Evolutionary conservation across 2,329 filamentous ascomycete species (phyloP), one percentile per base, ranked within the genome.

Genomic region (Fusarium vanettenii): DNA sequence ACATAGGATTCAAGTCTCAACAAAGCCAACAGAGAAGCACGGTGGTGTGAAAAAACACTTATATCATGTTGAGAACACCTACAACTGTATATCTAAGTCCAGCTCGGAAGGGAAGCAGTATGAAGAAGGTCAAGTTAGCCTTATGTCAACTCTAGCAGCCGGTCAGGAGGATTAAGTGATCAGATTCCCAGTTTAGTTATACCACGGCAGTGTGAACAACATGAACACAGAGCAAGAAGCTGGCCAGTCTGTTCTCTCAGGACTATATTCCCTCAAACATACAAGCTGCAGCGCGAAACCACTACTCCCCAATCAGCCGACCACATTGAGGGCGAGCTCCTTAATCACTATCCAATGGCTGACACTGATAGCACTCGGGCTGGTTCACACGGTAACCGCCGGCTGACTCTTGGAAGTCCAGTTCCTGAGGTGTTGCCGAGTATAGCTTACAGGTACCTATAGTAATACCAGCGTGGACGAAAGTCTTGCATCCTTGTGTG

Each of bases 391-490:
- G 45, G 7, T 7, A 29, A 4, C 45, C 45, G 4, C 3, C 2
- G 16, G 25, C 7, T 11, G 25, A 27, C 25, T 27, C 25, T 18
- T 18, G 25, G 27, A 52, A 52, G 9, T 2, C 25, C 45, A 52
- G 16, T 52, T n/a, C 25, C 16, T 52, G 45, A n/a, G 45, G 45
- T n/a, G 45, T 52, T 9, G 25, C 45, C 22, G 45, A 52, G 45
- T 52, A 52, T 18, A 52, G 25, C 45, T 52, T 52, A 10, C 45
- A 52, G 25, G 2, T n/a, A n/a, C 9, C 45, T 18, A 52, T 52
- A 29, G 8, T 4, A 5, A 10, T 2, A 6, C 45, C 16, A 7
- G 25, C 7, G 14, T 52, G 45, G 25, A 29, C 25, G 6, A 52
- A 52, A 5, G 45, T 29, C 45, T 52, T 52, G 25, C 45, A 52